Evolutionary conservation across 2,329 filamentous ascomycete genomes (phyloP), one percentile per base, ranked within the genome.

Genomic region (Fusarium goolgardi): DNA sequence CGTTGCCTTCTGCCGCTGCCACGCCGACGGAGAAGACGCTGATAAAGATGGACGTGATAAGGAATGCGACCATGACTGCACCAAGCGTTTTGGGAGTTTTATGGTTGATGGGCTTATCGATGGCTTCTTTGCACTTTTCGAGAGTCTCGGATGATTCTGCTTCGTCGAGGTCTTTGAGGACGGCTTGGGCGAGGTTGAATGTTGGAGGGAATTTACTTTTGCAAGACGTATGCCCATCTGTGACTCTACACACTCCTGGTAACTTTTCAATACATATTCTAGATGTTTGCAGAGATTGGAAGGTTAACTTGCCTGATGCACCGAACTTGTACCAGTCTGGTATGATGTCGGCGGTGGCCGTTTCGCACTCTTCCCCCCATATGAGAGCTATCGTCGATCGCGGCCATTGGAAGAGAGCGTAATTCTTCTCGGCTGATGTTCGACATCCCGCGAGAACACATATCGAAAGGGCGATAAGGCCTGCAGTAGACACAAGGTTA

Each of bases 321-420:
- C 58, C 69, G 8, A 71, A 52, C 13, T 61, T 69, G 37, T 70
- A 70, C 4, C 51, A 12, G 18, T 67, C 67, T 0, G 67, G 67
- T 16, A 70, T 67, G 2, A 59, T 40, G 10, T 53, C 13, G 7
- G 39, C 60, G 0, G 67, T 70, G 5, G 54, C 60, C 15, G 54
- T 35, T 9, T 40, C 47, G 20, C 69, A 71, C 6, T 68, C 69
- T 15, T 52, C 5, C 18, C 57, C 63, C 63, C 60, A 71, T 23
- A 68, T 25, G 4, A 71, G 63, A 1, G 37, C 39, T 23, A 71
- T 49, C 0, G 66, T 68, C 18, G 55, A 57, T n/a, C 55, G 59
- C 1, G 69, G 64, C 69, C 69, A 71, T 31, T 70, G 67, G 39
- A 71, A 20, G 15, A 71, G 53, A 31, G 56, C 61, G 35, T 63